Conservation (phyloP, 1,139 yeast species). For the Suhomyces yuchorum region DNA sequence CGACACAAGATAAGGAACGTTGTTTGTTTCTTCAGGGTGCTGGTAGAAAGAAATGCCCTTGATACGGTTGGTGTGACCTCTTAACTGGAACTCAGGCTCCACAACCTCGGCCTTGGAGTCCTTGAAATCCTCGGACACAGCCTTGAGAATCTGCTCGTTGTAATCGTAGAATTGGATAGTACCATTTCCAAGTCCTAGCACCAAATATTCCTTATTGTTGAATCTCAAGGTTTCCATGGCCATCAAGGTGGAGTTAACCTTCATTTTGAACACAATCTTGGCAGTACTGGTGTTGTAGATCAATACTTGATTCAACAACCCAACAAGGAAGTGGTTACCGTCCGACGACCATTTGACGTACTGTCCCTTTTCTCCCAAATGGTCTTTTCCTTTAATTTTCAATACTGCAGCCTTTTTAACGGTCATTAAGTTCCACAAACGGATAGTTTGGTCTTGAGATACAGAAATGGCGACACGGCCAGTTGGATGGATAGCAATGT, state of each 20-base stretch:
- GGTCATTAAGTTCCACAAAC: slow-evolving; percentile 96
- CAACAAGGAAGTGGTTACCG: slow-evolving; percentile 77
- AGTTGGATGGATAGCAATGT: slow-evolving; percentile 87
- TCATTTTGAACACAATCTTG: slow-evolving; percentile 51
- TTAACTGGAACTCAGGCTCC: slow-evolving; percentile 56
- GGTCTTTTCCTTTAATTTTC: slow-evolving; percentile 68
- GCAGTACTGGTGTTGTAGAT: slow-evolving; percentile 70
- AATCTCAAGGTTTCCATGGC: slow-evolving; percentile 56
- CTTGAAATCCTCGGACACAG: slow-evolving; percentile 27
- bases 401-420: slow-evolving; percentile 91
- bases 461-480: slow-evolving; percentile 91
- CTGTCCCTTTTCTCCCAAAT: slow-evolving; percentile 65
- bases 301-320: slow-evolving; percentile 63
- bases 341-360: slow-evolving; percentile 62
- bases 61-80: slow-evolving; percentile 84
- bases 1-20: slow-evolving; percentile 61
- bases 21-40: slow-evolving; percentile 37
- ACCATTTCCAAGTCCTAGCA: slow-evolving; percentile 75
- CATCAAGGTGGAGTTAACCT: slow-evolving; percentile 64
- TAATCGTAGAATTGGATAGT: slow-evolving; percentile 57
- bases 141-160: slow-evolving; percentile 29
- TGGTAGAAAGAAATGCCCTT: slow-evolving; percentile 68
- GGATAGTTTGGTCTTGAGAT: slow-evolving; percentile 77
- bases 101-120: slow-evolving; percentile 34
- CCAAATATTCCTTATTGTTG: slow-evolving; percentile 55